Conservation (phyloP, 345 rosid genomes). For the Atalantia buxifolia region DNA sequence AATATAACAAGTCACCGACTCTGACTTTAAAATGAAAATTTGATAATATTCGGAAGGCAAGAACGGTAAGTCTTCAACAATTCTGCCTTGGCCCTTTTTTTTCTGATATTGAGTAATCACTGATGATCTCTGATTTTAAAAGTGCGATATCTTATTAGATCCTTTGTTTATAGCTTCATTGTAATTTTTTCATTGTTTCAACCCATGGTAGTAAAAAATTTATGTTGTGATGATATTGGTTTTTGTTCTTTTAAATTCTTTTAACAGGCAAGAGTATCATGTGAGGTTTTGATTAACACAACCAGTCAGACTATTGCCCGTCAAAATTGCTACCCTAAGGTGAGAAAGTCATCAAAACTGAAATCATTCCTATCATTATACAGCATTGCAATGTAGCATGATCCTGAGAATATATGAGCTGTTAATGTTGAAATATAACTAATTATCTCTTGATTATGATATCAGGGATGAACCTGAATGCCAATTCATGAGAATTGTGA, state of each 20-base stretch:
- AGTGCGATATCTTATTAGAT: too few relatives aligned
- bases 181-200: not conserved
- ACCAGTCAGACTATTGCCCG: conserved; percentile 35
- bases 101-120: too few relatives aligned
- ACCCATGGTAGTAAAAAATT: not conserved
- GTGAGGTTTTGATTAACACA: conserved; percentile 39
- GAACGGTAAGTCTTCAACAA: not conserved
- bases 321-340: conserved; percentile 37
- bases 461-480: not conserved
- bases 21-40: not conserved
- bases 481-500: not conserved
- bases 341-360: not conserved
- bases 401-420: not conserved
- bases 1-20: not conserved
- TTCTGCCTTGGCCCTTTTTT: too few relatives aligned
- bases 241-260: not conserved
- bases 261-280: conserved; percentile 32
- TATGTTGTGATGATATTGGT: not conserved
- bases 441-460: not conserved
- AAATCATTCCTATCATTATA: too few relatives aligned
- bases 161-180: not conserved
- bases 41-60: not conserved
- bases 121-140: too few relatives aligned
- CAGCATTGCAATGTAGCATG: not conserved
- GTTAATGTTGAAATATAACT: not conserved